phyloP scores from a whole-genome alignment of 345 rosid genomes.

The Mallotus nudiflorus region DNA sequence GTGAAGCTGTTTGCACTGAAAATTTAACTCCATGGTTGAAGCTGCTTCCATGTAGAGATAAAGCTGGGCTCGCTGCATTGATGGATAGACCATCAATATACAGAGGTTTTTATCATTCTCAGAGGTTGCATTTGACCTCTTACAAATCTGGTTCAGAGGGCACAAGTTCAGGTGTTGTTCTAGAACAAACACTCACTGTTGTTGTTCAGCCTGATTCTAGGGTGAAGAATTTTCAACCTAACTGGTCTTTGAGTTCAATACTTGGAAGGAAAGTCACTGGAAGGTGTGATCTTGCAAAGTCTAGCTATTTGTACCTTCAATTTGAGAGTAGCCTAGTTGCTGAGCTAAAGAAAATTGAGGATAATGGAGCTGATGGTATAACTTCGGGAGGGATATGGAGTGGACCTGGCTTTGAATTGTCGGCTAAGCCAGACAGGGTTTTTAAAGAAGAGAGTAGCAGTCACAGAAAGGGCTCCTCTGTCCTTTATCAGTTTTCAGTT shows the following conservation, averaged over 20 bases:
- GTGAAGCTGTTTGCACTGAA: conserved; percentile 99
- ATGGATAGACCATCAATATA: conserved; percentile 94
- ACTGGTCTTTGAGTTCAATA: conserved; percentile 81
- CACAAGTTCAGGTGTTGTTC: conserved; percentile 51
- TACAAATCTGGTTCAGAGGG: conserved; percentile 39
- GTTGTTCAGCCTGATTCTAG: conserved; percentile 65
- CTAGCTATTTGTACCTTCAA: conserved; percentile 73
- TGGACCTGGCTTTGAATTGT: conserved; percentile 51
- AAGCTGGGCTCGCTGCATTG: conserved; percentile 73
- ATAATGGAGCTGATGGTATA: conserved; percentile 16
- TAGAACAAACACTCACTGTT: conserved; percentile 83
- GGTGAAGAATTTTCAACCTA: conserved; percentile 54
- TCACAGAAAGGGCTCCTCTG: conserved; percentile 33
- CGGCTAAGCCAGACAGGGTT: conserved; percentile 62
- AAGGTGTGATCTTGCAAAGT: conserved; percentile 70
- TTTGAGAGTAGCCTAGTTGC: conserved; percentile 54
- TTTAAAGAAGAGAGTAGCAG: conserved; percentile 43
- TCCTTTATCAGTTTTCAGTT: conserved; percentile 55
- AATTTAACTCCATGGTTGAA: conserved; percentile 98
- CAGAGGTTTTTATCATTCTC: conserved; percentile 92
- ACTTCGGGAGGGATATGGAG: conserved; percentile 32
- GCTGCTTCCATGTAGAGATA: conserved; percentile 96
- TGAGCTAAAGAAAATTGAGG: conserved; percentile 38
- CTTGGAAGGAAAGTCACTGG: conserved; percentile 75
- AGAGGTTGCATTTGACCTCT: conserved; percentile 61